A percentile compares a stretch with the other conserved stretches of the same genome.
Conservation (phyloP, 2,329 filamentous ascomycete species). For the Pseudogymnoascus sp. region DNA sequence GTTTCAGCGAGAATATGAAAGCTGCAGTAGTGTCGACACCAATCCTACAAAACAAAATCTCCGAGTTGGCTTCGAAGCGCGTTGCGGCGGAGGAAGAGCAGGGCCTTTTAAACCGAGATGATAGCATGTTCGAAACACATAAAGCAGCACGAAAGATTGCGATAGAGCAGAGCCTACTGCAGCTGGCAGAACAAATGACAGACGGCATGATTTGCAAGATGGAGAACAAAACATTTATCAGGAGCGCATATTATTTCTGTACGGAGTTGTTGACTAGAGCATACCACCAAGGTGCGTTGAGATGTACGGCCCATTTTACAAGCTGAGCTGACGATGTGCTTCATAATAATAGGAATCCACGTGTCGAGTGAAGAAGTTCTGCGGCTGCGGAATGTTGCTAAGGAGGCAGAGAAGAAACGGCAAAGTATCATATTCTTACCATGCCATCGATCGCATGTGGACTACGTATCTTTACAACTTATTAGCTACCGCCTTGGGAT, state of each 20-base stretch:
- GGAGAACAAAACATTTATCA: conserved; percentile 87
- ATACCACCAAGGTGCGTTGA: conserved; percentile 70
- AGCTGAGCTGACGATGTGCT: neutral
- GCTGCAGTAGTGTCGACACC: conserved; percentile 64
- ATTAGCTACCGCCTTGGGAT: conserved; percentile 93
- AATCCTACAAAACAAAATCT: conserved; percentile 65
- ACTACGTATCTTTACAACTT: conserved; percentile 89
- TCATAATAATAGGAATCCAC: conserved; percentile 54
- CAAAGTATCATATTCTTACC: conserved; percentile 95
- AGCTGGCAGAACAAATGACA: conserved; percentile 78
- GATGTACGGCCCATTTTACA: neutral
- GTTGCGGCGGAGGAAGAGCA: conserved; percentile 69
- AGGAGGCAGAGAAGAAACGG: conserved; percentile 74
- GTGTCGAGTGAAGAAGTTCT: conserved; percentile 91
- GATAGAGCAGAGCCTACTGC: conserved; percentile 63
- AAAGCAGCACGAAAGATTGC: conserved; percentile 48
- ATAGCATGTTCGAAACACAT: conserved; percentile 45
- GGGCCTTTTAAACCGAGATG: conserved; percentile 52
- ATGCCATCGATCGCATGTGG: conserved; percentile 89
- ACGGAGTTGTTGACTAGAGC: conserved; percentile 86
- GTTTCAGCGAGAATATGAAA: conserved; percentile 89
- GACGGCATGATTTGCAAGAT: conserved; percentile 99
- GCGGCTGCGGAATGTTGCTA: conserved; percentile 70
- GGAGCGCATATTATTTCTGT: conserved; percentile 79
- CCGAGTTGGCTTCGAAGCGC: conserved; percentile 65